Percentiles rank a stretch among this genome's conserved stretches.
phyloP scores from a whole-genome alignment of 2,329 filamentous ascomycete genomes.

The Sarocladium strictum region DNA sequence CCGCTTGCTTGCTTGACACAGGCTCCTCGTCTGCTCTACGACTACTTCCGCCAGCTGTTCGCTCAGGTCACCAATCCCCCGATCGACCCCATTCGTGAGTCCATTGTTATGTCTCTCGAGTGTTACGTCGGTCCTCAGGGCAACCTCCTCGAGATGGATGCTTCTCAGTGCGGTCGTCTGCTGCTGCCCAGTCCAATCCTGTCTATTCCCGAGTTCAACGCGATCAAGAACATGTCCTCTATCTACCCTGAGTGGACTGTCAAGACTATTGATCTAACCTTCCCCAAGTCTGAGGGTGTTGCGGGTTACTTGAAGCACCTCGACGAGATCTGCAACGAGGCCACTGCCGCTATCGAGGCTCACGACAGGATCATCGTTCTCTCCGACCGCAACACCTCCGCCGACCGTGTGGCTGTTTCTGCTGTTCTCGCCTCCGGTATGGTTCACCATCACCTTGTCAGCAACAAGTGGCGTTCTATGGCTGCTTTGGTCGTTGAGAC shows the following conservation, averaged over 20 bases:
- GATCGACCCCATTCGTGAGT: slow-evolving; percentile 94
- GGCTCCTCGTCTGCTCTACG: slow-evolving; percentile 81
- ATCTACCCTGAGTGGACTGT: slow-evolving; percentile 78
- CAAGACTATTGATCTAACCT: slow-evolving; percentile 87
- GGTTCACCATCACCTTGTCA: slow-evolving; percentile 91
- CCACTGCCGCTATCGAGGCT: slow-evolving; percentile 76
- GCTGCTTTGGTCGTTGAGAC: slow-evolving; percentile 86
- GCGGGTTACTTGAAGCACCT: slow-evolving; percentile 81
- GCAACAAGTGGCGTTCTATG: slow-evolving; percentile 91
- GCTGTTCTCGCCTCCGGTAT: slow-evolving; percentile 83
- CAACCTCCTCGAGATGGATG: slow-evolving; percentile 89
- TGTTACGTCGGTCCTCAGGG: slow-evolving; percentile 95
- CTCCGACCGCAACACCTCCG: slow-evolving; percentile 80
- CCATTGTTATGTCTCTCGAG: slow-evolving; percentile 95
- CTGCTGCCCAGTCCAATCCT: slow-evolving; percentile 84
- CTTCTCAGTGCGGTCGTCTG: slow-evolving; percentile 79
- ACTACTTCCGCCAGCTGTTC: slow-evolving; percentile 97
- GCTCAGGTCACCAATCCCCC: slow-evolving; percentile 97
- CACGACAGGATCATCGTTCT: slow-evolving; percentile 82
- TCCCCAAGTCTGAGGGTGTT: slow-evolving; percentile 77
- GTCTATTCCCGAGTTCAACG: slow-evolving; percentile 85
- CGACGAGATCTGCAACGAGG: slow-evolving; percentile 80
- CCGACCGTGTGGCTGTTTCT: slow-evolving; percentile 78
- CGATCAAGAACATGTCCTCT: slow-evolving; percentile 69
- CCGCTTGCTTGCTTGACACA: slow-evolving; percentile 88